Evolutionary conservation across 2,329 filamentous ascomycete genomes (phyloP).

Genomic region (Uncinocarpus reesii): DNA sequence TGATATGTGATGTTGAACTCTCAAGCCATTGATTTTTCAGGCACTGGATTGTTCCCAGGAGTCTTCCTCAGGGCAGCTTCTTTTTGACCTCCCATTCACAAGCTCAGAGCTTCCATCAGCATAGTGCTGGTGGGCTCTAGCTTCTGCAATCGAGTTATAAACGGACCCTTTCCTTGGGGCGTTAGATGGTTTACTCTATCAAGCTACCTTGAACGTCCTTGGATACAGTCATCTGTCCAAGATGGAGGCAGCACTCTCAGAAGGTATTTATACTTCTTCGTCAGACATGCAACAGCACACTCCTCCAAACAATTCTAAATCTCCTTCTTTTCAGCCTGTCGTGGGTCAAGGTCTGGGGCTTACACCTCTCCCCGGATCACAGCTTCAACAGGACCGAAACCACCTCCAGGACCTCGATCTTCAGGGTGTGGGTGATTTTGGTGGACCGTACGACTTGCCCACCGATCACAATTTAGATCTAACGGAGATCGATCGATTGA

Average conservation of each 20-base stretch:
- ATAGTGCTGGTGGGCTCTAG: conserved; percentile 9
- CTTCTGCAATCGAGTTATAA: conserved; percentile 3
- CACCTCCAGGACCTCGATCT: background rate
- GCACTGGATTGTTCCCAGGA: background rate
- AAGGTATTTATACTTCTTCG: conserved; percentile 34
- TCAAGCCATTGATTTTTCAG: background rate
- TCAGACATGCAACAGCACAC: conserved; percentile 11
- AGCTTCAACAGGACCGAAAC: conserved; percentile 20
- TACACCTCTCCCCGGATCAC: conserved; percentile 34
- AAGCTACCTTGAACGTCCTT: conserved; percentile 13
- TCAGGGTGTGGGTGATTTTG: background rate
- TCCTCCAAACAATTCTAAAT: conserved; percentile 11
- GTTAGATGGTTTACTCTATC: conserved; percentile 3
- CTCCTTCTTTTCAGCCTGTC: conserved; percentile 21
- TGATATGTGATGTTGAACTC: background rate
- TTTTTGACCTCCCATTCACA: conserved; percentile 1
- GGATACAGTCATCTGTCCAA: conserved; percentile 17
- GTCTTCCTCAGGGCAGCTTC: background rate
- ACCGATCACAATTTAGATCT: background rate
- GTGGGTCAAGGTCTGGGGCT: conserved; percentile 32
- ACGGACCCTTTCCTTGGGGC: background rate
- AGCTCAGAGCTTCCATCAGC: conserved; percentile 1
- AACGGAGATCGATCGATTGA: background rate
- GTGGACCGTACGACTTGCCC: background rate
- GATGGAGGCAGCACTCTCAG: conserved; percentile 19